These are phyloP conservation scores for Leucogyrophana mollusca DNA, from an alignment of 768 basidiomycete genomes.

Conservation along the genomic window DNA sequence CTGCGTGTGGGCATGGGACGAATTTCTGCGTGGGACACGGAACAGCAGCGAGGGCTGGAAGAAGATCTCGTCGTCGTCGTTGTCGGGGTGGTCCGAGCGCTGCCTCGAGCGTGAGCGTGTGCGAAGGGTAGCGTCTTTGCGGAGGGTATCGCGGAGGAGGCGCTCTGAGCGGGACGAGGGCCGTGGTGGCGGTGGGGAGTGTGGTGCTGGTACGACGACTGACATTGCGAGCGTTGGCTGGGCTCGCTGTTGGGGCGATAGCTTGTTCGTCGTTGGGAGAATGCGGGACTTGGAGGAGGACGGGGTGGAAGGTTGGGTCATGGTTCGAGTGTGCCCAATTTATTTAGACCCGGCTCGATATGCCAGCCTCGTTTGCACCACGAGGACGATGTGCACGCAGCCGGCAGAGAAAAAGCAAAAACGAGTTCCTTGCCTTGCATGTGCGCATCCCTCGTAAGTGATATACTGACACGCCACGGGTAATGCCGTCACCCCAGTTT, in stretches of 20 bases:
- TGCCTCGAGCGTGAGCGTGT: constrained; percentile 17
- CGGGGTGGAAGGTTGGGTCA: too few relatives aligned
- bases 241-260: constrained; percentile 14
- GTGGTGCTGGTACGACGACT: constrained; percentile 14
- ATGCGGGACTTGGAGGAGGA: constrained; percentile 1
- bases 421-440: too few relatives aligned
- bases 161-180: constrained; percentile 53
- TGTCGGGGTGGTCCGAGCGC: constrained; percentile 20
- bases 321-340: too few relatives aligned
- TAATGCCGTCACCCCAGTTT: too few relatives aligned
- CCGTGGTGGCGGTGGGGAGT: constrained; percentile 28
- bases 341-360: too few relatives aligned
- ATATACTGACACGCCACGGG: too few relatives aligned
- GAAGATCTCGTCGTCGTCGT: constrained; percentile 9
- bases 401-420: too few relatives aligned
- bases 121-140: constrained; percentile 44
- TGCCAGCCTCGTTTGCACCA: too few relatives aligned
- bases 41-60: constrained; percentile 27
- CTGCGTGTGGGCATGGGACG: constrained; percentile 11
- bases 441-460: too few relatives aligned
- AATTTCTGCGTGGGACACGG: constrained; percentile 18
- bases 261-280: constrained; percentile 7
- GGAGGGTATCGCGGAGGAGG: constrained; percentile 55
- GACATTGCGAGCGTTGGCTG: constrained; percentile 39
- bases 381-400: too few relatives aligned